Base-by-base conservation (phyloP, 1,284 basidiomycete species). In the Irpex sp. region DNA sequence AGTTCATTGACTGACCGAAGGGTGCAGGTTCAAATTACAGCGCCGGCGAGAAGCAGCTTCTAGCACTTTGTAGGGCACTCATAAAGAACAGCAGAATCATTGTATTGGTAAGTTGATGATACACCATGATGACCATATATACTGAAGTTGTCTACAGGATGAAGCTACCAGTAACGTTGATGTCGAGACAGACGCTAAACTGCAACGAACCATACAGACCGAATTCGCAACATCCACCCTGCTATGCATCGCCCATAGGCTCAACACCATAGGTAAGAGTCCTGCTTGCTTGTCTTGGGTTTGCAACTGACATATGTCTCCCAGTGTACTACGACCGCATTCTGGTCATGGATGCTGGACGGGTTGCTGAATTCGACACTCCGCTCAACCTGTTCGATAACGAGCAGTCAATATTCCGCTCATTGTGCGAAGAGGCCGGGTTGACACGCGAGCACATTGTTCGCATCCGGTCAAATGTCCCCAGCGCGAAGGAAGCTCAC, bases 101-200 rank as follows among this genome's bases (percentile, higher is more conserved):
- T 57, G 80, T 93, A 21, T 80, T 92, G 69, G 87, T 83, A 72
- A 76, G 78, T 77, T 61, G 2, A 2, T 49, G 31, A 9, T 57
- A 7, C 17, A 9, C 4, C 36, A 6, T 36, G 17, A 8, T 21
- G 51, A 15, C 17, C 65, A 59, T 55, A 66, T 13, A 57, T 44
- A 26, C 34, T 60, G 19, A 11, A 19, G 40, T 36, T 17, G 7
- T 31, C 56, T 57, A 15, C 66, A 85, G 81, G 88, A 89, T 68
- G 89, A 93, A 73, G 91, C 92, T 0, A 94, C 92, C 0, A 91
- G 90, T n/a, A 91, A 83, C 57, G 90, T 94, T 17, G 93, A 96
- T 67, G 85, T 90, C 31, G 91, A 92, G 70, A 93, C 89, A 34
- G 92, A 94, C 72, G 82, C 88, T 2, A 89, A 88, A 74, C 78